Evolutionary conservation across 2,329 filamentous ascomycete species (phyloP).

Genomic region (Penicillium sp.): DNA sequence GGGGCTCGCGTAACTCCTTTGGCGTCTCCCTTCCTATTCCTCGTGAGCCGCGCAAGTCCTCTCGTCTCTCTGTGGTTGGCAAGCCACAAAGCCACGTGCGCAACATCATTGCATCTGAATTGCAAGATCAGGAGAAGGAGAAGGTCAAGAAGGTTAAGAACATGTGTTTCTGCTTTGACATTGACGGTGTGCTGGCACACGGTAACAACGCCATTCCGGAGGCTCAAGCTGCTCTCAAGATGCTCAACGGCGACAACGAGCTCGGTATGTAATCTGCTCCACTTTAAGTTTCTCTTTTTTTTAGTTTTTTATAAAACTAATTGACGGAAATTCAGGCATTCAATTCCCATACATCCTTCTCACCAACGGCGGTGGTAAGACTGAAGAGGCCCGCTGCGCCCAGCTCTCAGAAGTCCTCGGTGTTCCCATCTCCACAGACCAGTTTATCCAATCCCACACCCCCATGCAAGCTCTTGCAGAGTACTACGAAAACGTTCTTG

Average conservation of each 20-base stretch:
- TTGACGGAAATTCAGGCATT: conserved; percentile 55
- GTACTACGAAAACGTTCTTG: conserved; percentile 76
- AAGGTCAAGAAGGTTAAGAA: conserved; percentile 73
- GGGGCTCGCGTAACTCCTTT: conserved; percentile 75
- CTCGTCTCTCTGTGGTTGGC: conserved; percentile 67
- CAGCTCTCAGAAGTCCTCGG: conserved; percentile 71
- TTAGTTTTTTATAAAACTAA: neutral
- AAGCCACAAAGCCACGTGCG: conserved; percentile 58
- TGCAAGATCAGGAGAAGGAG: conserved; percentile 68
- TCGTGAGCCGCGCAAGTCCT: conserved; percentile 69
- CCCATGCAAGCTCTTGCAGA: conserved; percentile 75
- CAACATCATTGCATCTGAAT: conserved; percentile 69
- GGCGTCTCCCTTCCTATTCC: conserved; percentile 75
- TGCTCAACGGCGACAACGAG: conserved; percentile 77
- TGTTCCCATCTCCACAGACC: conserved; percentile 67
- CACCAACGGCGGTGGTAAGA: conserved; percentile 75
- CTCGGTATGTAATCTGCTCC: conserved; percentile 49
- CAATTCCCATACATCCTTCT: conserved; percentile 77
- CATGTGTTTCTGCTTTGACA: conserved; percentile 75
- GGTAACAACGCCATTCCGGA: conserved; percentile 71
- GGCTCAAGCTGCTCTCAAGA: conserved; percentile 66
- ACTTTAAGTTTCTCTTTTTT: neutral
- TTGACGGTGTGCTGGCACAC: conserved; percentile 74
- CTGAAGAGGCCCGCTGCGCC: conserved; percentile 64
- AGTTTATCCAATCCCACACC: conserved; percentile 78